Evolutionary conservation across 2,329 filamentous ascomycete species (phyloP), one percentile per base, ranked within the genome.

Genomic region (Colletotrichum theobromicola): DNA sequence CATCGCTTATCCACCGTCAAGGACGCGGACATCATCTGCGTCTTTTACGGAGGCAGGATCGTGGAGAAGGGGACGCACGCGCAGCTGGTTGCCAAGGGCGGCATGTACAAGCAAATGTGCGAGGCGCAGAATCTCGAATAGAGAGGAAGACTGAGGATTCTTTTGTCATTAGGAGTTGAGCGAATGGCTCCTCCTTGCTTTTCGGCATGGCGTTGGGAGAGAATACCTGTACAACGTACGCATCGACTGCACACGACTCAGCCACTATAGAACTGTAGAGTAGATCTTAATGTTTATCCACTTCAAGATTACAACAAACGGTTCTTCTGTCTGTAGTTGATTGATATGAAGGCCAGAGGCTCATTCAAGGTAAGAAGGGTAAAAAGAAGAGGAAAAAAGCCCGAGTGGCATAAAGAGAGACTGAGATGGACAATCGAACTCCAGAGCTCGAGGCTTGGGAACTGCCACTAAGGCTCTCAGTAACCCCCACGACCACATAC

Each of bases 41-140:
- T 93, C 0, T 91, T 93, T 78, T 89, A 90, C 10, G 83, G 86
- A 4, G 89, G 89, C 8, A 84, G 82, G 26, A 87, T 94, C 46
- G 84, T 91, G 2, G 91, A 94, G 79, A 83, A 85, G 70, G 92
- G 93, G n/a, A 88, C 88, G 24, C 91, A 94, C 79, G 84, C 86
- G 7, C 90, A 92, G 78, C 83, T 93, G 77, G 83, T 93, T 42
- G 81, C 81, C 10, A 80, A 77, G 75, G 83, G 83, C 34, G 88
- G 88, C 0, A 77, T 87, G 67, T 91, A 91, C 78, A 87, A 86
- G 77, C 85, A 89, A 75, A 90, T 91, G 89, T 88, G 88, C 50
- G 79, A 87, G 79, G 83, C 83, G 2, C 85, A 87, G 76, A 84
- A 83, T 30, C 77, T 86, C 15, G 85, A 86, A 65, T 80, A 82